A percentile compares a stretch with the other conserved stretches of the same genome.
These are phyloP conservation scores for Raffaelea ambrosiae DNA, from an alignment of 2,329 filamentous ascomycete genomes.

Conservation along the genomic window DNA sequence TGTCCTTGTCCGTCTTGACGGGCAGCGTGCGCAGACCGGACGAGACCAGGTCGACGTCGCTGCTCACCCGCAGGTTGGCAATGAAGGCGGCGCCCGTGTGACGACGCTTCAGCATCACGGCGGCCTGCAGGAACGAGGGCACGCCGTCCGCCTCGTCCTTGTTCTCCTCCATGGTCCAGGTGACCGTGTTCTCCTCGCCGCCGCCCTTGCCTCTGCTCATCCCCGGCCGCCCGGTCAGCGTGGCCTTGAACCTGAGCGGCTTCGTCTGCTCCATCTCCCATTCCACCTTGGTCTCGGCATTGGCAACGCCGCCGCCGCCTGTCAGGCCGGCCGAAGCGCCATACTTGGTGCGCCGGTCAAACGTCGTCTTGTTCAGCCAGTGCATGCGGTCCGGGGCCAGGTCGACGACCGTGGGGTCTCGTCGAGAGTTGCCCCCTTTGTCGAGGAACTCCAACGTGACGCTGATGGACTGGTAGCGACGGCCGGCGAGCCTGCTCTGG, in stretches of 20 bases:
- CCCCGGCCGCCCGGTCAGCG: constrained; percentile 2
- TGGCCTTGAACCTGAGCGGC: constrained; percentile 4
- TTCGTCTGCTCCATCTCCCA: constrained; percentile 7
- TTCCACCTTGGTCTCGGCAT: background rate
- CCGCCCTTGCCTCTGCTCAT: constrained; percentile 1
- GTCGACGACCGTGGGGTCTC: constrained; percentile 1
- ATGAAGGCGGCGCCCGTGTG: background rate
- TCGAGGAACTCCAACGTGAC: constrained; percentile 7
- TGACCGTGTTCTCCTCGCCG: constrained; percentile 2
- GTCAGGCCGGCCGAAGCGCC: background rate
- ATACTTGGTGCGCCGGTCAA: constrained; percentile 2
- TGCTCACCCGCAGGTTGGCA: background rate
- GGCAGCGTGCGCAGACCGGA: background rate
- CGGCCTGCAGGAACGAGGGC: constrained; percentile 8
- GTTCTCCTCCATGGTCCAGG: constrained; percentile 8
- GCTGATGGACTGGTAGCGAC: background rate
- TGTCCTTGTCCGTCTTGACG: constrained; percentile 3
- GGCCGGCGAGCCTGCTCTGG: background rate
- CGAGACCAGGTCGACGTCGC: constrained; percentile 1
- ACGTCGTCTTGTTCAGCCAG: constrained; percentile 7
- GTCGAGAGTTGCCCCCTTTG: background rate
- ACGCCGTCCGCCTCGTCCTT: constrained; percentile 3
- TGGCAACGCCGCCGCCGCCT: background rate
- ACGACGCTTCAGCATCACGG: constrained; percentile 4
- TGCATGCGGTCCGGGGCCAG: constrained; percentile 6